These are phyloP conservation scores for Nicotiana knightiana DNA, from an alignment of 257 asterid genomes.

Conservation along the genomic window DNA sequence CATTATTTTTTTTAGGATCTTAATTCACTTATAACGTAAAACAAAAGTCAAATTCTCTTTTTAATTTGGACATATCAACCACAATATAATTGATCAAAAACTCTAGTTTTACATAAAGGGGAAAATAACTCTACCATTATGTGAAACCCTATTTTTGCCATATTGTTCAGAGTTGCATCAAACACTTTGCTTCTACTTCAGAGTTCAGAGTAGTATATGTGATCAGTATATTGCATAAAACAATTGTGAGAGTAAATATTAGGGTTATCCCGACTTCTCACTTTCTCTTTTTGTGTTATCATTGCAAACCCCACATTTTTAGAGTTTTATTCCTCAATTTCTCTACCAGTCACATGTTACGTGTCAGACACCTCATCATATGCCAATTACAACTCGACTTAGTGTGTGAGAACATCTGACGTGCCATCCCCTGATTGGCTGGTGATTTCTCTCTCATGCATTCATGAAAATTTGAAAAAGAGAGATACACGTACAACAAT, in stretches of 20 bases:
- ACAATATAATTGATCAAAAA: neutral
- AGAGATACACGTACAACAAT: neutral
- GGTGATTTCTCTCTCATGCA: neutral
- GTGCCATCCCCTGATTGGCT: neutral
- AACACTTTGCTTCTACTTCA: no score
- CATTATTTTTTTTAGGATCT: no score
- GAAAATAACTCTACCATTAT: neutral
- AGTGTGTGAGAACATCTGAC: neutral
- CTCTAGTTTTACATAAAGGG: neutral
- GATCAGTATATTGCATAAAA: neutral
- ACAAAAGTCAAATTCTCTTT: neutral
- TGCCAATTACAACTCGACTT: neutral
- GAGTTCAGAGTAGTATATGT: neutral
- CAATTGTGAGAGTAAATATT: no score
- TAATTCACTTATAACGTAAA: neutral
- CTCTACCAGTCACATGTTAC: neutral
- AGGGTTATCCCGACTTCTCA: neutral
- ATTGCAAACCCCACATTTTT: neutral
- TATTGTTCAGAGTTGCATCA: no score
- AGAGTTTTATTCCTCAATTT: constrained; percentile 10
- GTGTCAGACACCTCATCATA: neutral
- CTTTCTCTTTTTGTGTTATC: neutral
- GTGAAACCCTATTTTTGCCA: neutral
- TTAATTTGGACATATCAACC: neutral
- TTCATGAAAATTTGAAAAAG: neutral